Conservation (phyloP, 1,139 yeast species). For the Scheffersomyces quercinus region DNA sequence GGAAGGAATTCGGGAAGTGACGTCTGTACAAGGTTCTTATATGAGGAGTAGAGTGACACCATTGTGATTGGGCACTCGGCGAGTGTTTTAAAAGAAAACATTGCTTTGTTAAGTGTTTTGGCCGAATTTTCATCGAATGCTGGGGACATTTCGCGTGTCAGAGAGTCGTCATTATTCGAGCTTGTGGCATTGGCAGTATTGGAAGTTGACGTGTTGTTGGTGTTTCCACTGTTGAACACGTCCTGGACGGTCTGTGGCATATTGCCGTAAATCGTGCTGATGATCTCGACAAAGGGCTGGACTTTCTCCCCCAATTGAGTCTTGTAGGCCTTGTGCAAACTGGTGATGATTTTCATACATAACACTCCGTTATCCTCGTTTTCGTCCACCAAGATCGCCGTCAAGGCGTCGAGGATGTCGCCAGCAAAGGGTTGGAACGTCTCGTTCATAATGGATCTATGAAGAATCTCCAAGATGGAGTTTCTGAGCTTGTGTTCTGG, state of each 20-base stretch:
- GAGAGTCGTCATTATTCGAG: constrained; percentile 8
- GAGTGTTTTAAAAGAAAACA: constrained; percentile 83
- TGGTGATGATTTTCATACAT: constrained; percentile 87
- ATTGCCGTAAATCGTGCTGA: constrained; percentile 76
- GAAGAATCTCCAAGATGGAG: constrained; percentile 74
- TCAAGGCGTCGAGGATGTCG: constrained; percentile 61
- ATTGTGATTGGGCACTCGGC: constrained; percentile 97
- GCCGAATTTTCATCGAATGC: constrained; percentile 36
- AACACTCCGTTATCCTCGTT: constrained; percentile 95
- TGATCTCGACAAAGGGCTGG: constrained; percentile 74
- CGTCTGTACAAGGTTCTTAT: constrained; percentile 70
- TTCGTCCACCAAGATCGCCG: constrained; percentile 64
- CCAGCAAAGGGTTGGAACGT: constrained; percentile 72
- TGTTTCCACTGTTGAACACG: constrained; percentile 43
- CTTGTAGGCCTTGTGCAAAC: constrained; percentile 84
- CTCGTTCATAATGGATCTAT: constrained; percentile 82
- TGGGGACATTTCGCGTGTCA: constrained; percentile 36
- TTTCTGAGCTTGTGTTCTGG: constrained; percentile 76
- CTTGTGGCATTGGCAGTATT: constrained; percentile 2
- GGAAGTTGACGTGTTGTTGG: neutral
- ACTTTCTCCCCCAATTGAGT: constrained; percentile 68
- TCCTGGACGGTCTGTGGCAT: constrained; percentile 75
- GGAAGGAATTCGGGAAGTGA: constrained; percentile 82
- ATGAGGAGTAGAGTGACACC: constrained; percentile 87
- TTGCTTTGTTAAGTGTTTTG: constrained; percentile 54